Percentiles rank a stretch among this genome's conserved stretches.
Conservation (phyloP, 2,329 filamentous ascomycete species). For the Geosmithia flava region DNA sequence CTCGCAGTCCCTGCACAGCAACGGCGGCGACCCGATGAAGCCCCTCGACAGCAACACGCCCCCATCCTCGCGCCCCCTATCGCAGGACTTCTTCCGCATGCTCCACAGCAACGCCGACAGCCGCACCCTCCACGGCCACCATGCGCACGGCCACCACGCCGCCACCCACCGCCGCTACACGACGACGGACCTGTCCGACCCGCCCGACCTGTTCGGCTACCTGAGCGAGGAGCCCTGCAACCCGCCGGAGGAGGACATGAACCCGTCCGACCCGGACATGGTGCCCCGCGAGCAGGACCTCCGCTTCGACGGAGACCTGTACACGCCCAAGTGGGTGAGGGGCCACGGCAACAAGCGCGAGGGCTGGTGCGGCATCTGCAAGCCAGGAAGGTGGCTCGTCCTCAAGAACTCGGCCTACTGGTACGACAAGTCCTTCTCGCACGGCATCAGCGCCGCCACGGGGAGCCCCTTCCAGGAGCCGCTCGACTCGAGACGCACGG, state of each 20-base stretch:
- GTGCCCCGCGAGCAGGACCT: slow-evolving; percentile 68
- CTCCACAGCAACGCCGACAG: slow-evolving; percentile 64
- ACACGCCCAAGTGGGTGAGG: slow-evolving; percentile 74
- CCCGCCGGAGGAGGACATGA: slow-evolving; percentile 72
- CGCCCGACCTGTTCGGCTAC: slow-evolving; percentile 65
- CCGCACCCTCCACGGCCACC: slow-evolving; percentile 52
- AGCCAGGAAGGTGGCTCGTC: slow-evolving; percentile 73
- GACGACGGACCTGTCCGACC: slow-evolving; percentile 54
- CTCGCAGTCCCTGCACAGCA: not conserved
- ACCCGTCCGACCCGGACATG: slow-evolving; percentile 62
- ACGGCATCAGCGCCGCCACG: slow-evolving; percentile 74
- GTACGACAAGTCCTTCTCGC: slow-evolving; percentile 87
- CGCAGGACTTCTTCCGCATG: slow-evolving; percentile 61
- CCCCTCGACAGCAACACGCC: slow-evolving; percentile 36
- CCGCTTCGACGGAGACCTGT: slow-evolving; percentile 69
- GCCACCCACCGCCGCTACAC: slow-evolving; percentile 57
- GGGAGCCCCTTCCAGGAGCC: slow-evolving; percentile 70
- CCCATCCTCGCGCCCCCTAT: slow-evolving; percentile 49
- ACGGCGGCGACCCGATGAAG: no score
- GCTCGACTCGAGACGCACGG: slow-evolving; percentile 61
- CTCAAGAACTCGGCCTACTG: slow-evolving; percentile 86
- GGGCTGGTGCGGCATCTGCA: slow-evolving; percentile 84
- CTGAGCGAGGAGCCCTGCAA: slow-evolving; percentile 61
- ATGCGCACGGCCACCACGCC: slow-evolving; percentile 62
- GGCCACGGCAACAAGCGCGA: slow-evolving; percentile 80